These are phyloP conservation scores for Alternaria consortialis DNA, from an alignment of 2,329 filamentous ascomycete genomes.

Conservation along the genomic window DNA sequence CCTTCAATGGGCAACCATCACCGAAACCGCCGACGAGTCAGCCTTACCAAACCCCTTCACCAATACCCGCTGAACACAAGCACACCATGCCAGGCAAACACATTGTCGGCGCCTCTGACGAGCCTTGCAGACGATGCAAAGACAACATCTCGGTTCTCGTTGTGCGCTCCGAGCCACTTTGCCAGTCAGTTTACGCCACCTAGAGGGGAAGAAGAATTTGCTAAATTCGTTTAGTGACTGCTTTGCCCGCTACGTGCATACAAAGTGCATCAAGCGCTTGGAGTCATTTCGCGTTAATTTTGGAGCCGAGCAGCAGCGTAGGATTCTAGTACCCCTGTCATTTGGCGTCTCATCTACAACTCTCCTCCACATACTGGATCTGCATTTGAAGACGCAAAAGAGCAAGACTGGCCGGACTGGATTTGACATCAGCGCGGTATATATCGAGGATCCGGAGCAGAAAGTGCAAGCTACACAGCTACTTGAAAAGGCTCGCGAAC, in stretches of 20 bases:
- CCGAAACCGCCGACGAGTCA: conserved; percentile 14
- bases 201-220: conserved; percentile 7
- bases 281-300: conserved; percentile 68
- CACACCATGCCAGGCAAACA: conserved; percentile 48
- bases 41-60: conserved; percentile 16
- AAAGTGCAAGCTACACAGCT: conserved; percentile 14
- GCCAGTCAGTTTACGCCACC: conserved; percentile 58
- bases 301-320: conserved; percentile 56
- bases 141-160: conserved; percentile 60
- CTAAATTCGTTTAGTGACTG: conserved; percentile 66
- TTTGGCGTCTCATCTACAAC: conserved; percentile 82
- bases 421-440: conserved; percentile 70
- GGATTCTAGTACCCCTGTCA: conserved; percentile 80
- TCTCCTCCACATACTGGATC: conserved; percentile 77
- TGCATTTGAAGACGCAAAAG: conserved; percentile 72
- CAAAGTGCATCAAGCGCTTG: conserved; percentile 82
- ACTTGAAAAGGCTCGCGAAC: conserved; percentile 56
- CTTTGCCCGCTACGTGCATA: conserved; percentile 78
- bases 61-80: conserved; percentile 15
- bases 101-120: conserved; percentile 18
- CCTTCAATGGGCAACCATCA: conserved; percentile 10
- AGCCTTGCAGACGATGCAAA: conserved; percentile 66
- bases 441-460: conserved; percentile 53
- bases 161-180: conserved; percentile 68
- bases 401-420: conserved; percentile 70